These are phyloP conservation scores for Brassica rapa DNA, from an alignment of 345 rosid species.

Conservation along the genomic window DNA sequence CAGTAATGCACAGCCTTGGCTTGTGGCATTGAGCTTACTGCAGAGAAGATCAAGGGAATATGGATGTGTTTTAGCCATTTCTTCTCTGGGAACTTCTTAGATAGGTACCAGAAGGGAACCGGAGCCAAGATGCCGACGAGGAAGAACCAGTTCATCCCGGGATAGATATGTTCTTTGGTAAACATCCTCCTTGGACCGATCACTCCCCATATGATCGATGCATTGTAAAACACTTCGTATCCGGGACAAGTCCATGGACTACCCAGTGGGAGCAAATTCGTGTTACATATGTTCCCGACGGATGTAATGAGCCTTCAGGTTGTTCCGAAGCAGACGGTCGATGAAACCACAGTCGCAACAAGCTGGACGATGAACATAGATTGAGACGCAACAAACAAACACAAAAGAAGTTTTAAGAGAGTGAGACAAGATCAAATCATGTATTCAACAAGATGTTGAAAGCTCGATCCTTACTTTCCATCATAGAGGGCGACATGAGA, in stretches of 20 bases:
- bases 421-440: slow-evolving; percentile 14
- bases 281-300: slow-evolving; percentile 61
- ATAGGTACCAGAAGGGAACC: slow-evolving; percentile 58
- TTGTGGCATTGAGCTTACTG: slow-evolving; percentile 52
- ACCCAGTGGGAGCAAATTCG: slow-evolving; percentile 54
- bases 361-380: slow-evolving; percentile 83
- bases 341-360: slow-evolving; percentile 65
- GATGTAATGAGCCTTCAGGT: slow-evolving; percentile 78
- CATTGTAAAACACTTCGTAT: slow-evolving; percentile 72
- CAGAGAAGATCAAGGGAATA: slow-evolving; percentile 61
- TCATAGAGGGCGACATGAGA: slow-evolving; percentile 72
- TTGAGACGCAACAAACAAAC: slow-evolving; percentile 20
- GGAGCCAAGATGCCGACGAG: slow-evolving; percentile 73
- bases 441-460: neutral
- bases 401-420: slow-evolving; percentile 9
- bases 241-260: slow-evolving; percentile 90
- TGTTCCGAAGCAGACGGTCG: slow-evolving; percentile 59
- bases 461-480: slow-evolving; percentile 57
- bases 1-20: slow-evolving; percentile 64
- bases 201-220: slow-evolving; percentile 89
- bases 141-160: slow-evolving; percentile 75
- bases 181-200: slow-evolving; percentile 78
- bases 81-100: slow-evolving; percentile 60
- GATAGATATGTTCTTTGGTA: slow-evolving; percentile 56
- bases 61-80: slow-evolving; percentile 61